Base-by-base conservation (phyloP, 371 early-diverging fungal genomes). In the Lichtheimia hyalospora region DNA sequence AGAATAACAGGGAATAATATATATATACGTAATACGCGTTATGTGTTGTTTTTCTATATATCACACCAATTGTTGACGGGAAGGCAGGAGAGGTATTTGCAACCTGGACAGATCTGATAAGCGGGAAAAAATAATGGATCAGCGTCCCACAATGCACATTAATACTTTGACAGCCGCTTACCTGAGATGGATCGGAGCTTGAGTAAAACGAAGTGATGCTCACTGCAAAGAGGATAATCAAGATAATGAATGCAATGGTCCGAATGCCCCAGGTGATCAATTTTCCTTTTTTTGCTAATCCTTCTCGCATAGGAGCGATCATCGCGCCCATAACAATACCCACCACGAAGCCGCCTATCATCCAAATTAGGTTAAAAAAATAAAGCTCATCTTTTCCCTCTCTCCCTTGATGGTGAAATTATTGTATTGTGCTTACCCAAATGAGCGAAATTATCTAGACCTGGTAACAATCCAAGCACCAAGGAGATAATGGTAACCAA, bases 381-480 rank as follows among this genome's bases (percentile, higher is more conserved):
- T 34, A n/a, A 7, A 34, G 43, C 20, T 43, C 20, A 12, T 69
- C 28, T 20, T 75, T 74, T 78, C 27, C 58, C 48, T 34, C 41
- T 40, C 3, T 16, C 50, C 18, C 39, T 72, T 51, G 27, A 27
- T 27, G 27, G n/a, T n/a, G n/a, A n/a, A n/a, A n/a, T n/a, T 10
- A 8, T 34, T 1, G 5, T 2, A 8, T 6, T 34, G 34, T 34
- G 34, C 8, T 34, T 84, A 57, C 84, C 86, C 39, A 86, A 63
- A 69, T 86, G 87, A 20, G 87, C 86, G 68, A 89, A 90, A 70
- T 92, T 92, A 72, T 92, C 92, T 51, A 94, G 64, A 65, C 81
- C 70, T 0, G 94, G 92, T n/a, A 92, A 71, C 49, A 88, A 73
- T 0, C 92, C 92, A 28, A 93, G 60, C 1, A 77, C 74, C 53